Base-by-base conservation (phyloP, 495 filamentous ascomycete species). In the Hypoxylon crocopeplum region DNA sequence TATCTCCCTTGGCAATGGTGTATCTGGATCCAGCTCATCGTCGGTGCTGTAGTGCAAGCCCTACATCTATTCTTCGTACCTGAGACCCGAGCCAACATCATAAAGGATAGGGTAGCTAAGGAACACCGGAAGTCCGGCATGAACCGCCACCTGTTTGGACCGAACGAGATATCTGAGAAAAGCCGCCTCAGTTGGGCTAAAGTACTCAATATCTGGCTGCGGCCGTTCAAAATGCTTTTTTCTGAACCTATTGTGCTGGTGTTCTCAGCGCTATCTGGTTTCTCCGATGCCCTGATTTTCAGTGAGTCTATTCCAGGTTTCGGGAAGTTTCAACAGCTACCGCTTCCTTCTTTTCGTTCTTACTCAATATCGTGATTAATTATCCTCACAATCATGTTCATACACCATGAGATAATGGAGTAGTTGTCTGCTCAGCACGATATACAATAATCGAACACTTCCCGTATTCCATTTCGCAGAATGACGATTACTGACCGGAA, bases 201-300 rank as follows among this genome's bases (percentile, higher is more conserved):
- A 49, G 70, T 88, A 27, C 50, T 84, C 20, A 48, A 74, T 12
- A 82, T 79, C 49, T 85, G 81, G 81, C 62, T 79, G 22, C 82
- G 83, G n/a, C 83, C 83, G 0, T 86, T 86, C 75, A 70, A 68
- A 45, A 86, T 86, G 83, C 84, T 85, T 67, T 21, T 84, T 17
- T 83, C 79, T 11, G 83, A 86, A 66, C 83, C 83, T 2, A 86
- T 86, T 55, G 83, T 85, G n/a, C 71, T 85, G 48, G 74, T 71
- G 17, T 73, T 85, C 6, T 85, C 83, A 19, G 66, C 84, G 4
- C 60, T 86, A n/a, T 82, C 78, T 55, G 83, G 83, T 38, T 85
- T 86, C 77, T 84, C 81, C 44, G 83, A 86, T 48, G 82, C 82
- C 20, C 71, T 86, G 41, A 84, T 86, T 7, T 62, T 88, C 72